Percentiles rank a stretch among this genome's conserved stretches.
These are phyloP conservation scores for Trichosporon ovoides DNA, from an alignment of 1,284 basidiomycete species.

Conservation along the genomic window DNA sequence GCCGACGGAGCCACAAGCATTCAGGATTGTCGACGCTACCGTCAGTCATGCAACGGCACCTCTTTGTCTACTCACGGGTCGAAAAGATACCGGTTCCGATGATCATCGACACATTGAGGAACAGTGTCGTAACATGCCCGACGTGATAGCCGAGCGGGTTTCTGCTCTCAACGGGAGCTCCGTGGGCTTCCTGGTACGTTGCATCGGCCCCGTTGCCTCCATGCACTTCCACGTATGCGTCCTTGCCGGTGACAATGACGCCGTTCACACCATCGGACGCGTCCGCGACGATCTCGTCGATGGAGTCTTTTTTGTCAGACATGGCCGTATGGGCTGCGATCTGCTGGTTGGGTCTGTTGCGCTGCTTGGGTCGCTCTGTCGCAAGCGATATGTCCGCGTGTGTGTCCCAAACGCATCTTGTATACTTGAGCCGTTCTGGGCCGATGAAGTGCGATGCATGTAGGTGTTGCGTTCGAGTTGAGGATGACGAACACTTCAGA, in stretches of 20 bases:
- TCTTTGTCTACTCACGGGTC: slow-evolving; percentile 16
- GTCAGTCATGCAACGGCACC: background rate
- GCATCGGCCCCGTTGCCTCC: slow-evolving; percentile 13
- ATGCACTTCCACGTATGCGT: slow-evolving; percentile 17
- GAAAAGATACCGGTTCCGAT: slow-evolving; percentile 33
- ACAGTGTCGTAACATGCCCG: slow-evolving; percentile 18
- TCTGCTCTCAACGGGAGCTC: slow-evolving; percentile 25
- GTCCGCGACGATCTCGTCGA: background rate
- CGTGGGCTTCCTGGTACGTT: slow-evolving; percentile 23
- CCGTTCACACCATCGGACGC: background rate
- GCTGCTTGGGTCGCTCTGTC: background rate
- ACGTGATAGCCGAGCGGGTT: slow-evolving; percentile 25
- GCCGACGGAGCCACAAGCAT: slow-evolving; percentile 24
- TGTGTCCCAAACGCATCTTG: background rate
- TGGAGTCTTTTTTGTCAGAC: background rate
- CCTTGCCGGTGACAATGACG: background rate
- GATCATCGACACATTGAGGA: slow-evolving; percentile 26
- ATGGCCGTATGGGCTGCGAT: background rate
- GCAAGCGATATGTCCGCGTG: background rate
- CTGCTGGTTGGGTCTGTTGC: background rate
- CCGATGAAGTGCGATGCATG: too few relatives aligned
- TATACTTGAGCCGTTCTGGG: background rate
- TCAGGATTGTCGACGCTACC: slow-evolving; percentile 20
- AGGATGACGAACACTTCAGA: background rate
- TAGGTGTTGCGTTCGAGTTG: too few relatives aligned